A percentile compares a stretch with the other conserved stretches of the same genome.
Evolutionary conservation across 2,329 filamentous ascomycete genomes (phyloP).

Genomic region (Knufia petricola): DNA sequence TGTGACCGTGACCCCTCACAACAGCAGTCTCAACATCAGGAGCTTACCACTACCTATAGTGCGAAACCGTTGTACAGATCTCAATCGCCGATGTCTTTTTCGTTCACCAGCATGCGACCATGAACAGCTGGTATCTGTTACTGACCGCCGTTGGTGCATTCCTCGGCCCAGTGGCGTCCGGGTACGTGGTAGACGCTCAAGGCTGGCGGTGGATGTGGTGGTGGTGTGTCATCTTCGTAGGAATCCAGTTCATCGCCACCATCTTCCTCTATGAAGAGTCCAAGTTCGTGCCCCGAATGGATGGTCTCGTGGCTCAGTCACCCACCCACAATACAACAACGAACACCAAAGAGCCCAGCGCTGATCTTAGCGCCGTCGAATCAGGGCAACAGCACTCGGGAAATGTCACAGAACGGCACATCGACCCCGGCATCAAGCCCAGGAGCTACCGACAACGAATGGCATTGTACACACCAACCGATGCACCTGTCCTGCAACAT

Average conservation of each 20-base stretch:
- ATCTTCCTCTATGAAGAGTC: conserved; percentile 31
- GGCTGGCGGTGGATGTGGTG: conserved; percentile 32
- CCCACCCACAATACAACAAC: too few species aligned
- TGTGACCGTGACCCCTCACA: too few species aligned
- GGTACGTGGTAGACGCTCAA: conserved; percentile 25
- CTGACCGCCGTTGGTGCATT: conserved; percentile 31
- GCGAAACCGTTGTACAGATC: conserved; percentile 35
- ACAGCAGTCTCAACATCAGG: too few species aligned
- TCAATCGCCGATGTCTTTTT: conserved; percentile 43
- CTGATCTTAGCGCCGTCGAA: conserved; percentile 5
- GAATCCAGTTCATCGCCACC: conserved; percentile 26
- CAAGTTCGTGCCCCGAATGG: conserved; percentile 25
- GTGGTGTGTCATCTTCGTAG: conserved; percentile 28
- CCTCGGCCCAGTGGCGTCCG: conserved; percentile 27
- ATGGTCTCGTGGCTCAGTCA: too few species aligned
- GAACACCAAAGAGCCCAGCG: too few species aligned
- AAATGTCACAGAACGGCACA: conserved; percentile 10
- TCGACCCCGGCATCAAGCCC: conserved; percentile 23
- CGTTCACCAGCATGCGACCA: conserved; percentile 38
- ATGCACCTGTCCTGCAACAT: conserved; percentile 23
- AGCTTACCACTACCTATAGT: too few species aligned
- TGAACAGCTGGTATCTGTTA: conserved; percentile 42
- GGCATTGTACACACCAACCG: conserved; percentile 24
- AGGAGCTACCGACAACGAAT: conserved; percentile 26
- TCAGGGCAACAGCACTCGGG: not conserved